A percentile compares a stretch with the other conserved stretches of the same genome.
Conservation (phyloP, 331 rosid species). For the Dryas integrifolia region DNA sequence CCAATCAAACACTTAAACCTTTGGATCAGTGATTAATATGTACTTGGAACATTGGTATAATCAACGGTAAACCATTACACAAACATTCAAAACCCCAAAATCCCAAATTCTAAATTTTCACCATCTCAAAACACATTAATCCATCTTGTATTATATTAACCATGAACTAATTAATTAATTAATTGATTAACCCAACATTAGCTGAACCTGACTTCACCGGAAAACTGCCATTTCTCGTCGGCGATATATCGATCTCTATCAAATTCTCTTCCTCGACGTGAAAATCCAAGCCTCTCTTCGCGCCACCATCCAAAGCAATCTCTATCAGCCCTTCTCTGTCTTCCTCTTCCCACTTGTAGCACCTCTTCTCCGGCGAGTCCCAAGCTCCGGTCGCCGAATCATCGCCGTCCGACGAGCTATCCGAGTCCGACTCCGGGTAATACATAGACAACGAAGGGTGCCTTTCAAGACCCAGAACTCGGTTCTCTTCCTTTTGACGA, state of each 20-base stretch:
- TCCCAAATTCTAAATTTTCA: background rate
- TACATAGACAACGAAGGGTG: conserved; percentile 55
- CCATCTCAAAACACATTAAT: background rate
- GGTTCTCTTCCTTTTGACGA: conserved; percentile 14
- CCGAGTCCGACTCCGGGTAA: conserved; percentile 81
- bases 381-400: conserved; percentile 36
- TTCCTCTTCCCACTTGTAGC: conserved; percentile 65
- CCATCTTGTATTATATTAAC: background rate
- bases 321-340: conserved; percentile 82
- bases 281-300: conserved; percentile 35
- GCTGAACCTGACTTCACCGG: conserved; percentile 39
- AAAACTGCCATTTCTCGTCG: conserved; percentile 32
- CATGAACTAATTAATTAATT: conserved; percentile 10
- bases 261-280: conserved; percentile 81
- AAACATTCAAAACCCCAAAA: conserved; percentile 18
- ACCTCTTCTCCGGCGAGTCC: conserved; percentile 45
- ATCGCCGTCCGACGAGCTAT: conserved; percentile 58
- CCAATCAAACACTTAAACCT: conserved; percentile 22
- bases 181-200: conserved; percentile 30
- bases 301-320: conserved; percentile 59
- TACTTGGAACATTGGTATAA: conserved; percentile 21
- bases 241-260: conserved; percentile 82
- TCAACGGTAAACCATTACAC: conserved; percentile 33
- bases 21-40: conserved; percentile 32
- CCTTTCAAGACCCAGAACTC: conserved; percentile 29